Conservation (phyloP, 495 filamentous ascomycete genomes). For the Entonaema liquescens region DNA sequence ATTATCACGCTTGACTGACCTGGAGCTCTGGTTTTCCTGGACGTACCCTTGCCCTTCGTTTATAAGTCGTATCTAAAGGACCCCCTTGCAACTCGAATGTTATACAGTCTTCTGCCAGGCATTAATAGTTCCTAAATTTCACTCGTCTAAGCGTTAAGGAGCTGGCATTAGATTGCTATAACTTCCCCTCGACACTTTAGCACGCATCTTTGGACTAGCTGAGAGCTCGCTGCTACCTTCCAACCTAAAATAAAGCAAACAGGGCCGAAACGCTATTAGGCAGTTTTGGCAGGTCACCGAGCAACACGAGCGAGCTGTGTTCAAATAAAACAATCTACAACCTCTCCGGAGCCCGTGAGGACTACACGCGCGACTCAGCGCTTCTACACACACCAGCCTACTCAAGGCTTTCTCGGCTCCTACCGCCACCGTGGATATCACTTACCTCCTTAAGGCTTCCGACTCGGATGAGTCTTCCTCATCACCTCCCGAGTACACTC, state of each 20-base stretch:
- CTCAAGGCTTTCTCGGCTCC: constrained; percentile 47
- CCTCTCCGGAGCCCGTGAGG: constrained; percentile 28
- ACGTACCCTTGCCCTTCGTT: constrained; percentile 31
- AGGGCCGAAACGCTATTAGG: constrained; percentile 31
- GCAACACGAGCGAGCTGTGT: constrained; percentile 14
- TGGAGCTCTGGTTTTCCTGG: constrained; percentile 42
- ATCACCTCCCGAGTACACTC: constrained; percentile 61
- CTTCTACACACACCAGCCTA: constrained; percentile 45
- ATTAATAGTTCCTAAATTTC: constrained; percentile 21
- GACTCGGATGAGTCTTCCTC: constrained; percentile 81
- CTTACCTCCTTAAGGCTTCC: constrained; percentile 77
- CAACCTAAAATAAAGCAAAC: constrained; percentile 18
- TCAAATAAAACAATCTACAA: constrained; percentile 9
- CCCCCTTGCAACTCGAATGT: constrained; percentile 20
- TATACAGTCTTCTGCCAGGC: constrained; percentile 20
- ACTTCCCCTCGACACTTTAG: constrained; percentile 3
- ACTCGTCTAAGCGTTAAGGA: constrained; percentile 31
- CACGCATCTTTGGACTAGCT: constrained; percentile 17
- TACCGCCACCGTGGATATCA: constrained; percentile 89
- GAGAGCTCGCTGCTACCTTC: constrained; percentile 3
- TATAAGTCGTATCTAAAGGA: constrained; percentile 24
- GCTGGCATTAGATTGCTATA: constrained; percentile 22
- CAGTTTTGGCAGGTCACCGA: constrained; percentile 11
- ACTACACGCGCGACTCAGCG: constrained; percentile 30
- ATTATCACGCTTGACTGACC: constrained; percentile 48